A percentile compares a stretch with the other conserved stretches of the same genome.
Evolutionary conservation across 2,329 filamentous ascomycete genomes (phyloP).

Genomic region (Epichloe sp.): DNA sequence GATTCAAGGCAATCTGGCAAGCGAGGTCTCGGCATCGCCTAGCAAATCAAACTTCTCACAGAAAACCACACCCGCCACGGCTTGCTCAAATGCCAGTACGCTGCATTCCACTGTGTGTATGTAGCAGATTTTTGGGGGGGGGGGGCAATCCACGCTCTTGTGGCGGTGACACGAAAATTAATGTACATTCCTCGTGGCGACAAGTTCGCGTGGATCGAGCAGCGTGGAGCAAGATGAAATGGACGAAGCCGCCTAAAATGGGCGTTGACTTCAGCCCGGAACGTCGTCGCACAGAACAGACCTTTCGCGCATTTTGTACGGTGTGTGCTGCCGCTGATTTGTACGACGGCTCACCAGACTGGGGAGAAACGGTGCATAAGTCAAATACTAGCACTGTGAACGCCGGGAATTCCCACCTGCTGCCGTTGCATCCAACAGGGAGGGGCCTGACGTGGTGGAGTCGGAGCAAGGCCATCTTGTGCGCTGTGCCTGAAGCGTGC

Average conservation of each 20-base stretch:
- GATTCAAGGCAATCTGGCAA: not conserved
- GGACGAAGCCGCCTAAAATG: not conserved
- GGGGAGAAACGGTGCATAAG: not conserved
- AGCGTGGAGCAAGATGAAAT: not conserved
- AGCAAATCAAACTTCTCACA: too few species aligned
- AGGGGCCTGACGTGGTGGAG: not conserved
- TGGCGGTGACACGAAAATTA: not conserved
- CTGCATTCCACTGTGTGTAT: not conserved
- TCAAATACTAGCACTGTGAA: not conserved
- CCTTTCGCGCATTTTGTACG: not conserved
- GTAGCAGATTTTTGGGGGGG: not conserved
- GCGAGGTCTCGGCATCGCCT: too few species aligned
- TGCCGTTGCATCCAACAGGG: not conserved
- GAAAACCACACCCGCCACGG: too few species aligned
- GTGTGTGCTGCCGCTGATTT: not conserved
- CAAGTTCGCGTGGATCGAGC: not conserved
- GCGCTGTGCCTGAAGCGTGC: not conserved
- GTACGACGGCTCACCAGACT: not conserved
- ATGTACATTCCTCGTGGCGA: not conserved
- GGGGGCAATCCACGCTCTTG: not conserved
- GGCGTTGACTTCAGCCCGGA: not conserved
- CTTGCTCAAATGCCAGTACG: not conserved
- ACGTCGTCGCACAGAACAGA: not conserved
- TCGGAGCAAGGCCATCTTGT: not conserved
- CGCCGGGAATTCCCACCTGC: not conserved